Evolutionary conservation across 192 early-diverging fungal genomes (phyloP).

Genomic region (Podochytrium sp.): DNA sequence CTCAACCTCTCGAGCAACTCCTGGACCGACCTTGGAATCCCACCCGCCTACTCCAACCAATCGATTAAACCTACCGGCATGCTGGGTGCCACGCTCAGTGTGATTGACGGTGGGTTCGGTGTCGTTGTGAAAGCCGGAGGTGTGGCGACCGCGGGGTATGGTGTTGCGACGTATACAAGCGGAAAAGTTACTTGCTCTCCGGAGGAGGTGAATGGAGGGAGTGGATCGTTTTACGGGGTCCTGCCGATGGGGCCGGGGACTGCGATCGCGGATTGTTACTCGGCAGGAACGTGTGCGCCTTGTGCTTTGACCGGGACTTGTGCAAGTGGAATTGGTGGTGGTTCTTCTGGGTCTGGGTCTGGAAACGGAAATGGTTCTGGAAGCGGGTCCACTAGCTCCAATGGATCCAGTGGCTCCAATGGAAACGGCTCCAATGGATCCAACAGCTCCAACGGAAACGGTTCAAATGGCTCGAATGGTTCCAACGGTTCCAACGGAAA

Average conservation of each 20-base stretch:
- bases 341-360: neutral
- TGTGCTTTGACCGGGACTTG: neutral
- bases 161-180: neutral
- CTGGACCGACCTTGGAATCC: slow-evolving; percentile 14
- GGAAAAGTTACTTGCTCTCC: neutral
- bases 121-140: slow-evolving; percentile 20
- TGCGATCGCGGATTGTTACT: neutral
- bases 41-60: neutral
- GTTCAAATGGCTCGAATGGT: no score
- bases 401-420: neutral
- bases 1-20: neutral
- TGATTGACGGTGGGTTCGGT: slow-evolving; percentile 9
- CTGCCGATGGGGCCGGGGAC: slow-evolving; percentile 7
- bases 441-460: no score
- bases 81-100: slow-evolving; percentile 8
- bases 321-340: neutral
- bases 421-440: neutral
- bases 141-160: neutral
- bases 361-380: neutral
- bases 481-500: no score
- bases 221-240: slow-evolving; percentile 14
- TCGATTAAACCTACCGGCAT: neutral
- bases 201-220: slow-evolving; percentile 3
- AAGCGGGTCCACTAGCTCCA: no score
- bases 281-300: neutral